Percentiles rank a stretch among this genome's conserved stretches.
Evolutionary conservation across 441 rosid species (phyloP).

Genomic region (Populus tomentosa): DNA sequence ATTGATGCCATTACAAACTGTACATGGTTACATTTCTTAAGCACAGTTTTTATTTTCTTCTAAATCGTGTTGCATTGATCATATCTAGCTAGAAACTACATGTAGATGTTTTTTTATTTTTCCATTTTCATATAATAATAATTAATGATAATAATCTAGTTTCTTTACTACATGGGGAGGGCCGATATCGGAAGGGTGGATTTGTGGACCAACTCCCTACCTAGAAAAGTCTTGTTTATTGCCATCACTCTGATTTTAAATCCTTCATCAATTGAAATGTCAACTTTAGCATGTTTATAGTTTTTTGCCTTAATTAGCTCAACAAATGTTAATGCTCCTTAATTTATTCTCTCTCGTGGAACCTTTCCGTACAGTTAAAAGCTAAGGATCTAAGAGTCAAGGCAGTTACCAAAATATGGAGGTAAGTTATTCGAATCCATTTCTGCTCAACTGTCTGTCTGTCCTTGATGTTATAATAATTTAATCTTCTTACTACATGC

Average conservation of each 20-base stretch:
- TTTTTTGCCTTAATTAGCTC: too few species aligned
- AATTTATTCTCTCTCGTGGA: background rate
- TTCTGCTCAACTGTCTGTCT: background rate
- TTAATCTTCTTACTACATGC: background rate
- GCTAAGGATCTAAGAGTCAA: background rate
- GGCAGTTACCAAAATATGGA: background rate
- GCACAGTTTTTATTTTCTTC: background rate
- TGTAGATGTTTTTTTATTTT: background rate
- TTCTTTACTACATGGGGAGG: too few species aligned
- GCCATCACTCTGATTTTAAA: too few species aligned
- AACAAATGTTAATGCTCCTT: too few species aligned
- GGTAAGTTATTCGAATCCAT: background rate
- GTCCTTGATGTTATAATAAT: background rate
- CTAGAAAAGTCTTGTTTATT: too few species aligned
- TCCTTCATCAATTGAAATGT: too few species aligned
- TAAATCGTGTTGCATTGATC: background rate
- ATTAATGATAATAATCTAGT: too few species aligned
- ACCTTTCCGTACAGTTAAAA: too few species aligned
- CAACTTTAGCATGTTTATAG: too few species aligned
- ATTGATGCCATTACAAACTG: background rate
- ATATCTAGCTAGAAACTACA: background rate
- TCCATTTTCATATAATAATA: background rate
- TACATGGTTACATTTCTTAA: too few species aligned
- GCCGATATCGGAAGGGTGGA: too few species aligned
- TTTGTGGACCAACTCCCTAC: too few species aligned